Evolutionary conservation across 768 basidiomycete species (phyloP).

Genomic region (Psilocybe azurescens): DNA sequence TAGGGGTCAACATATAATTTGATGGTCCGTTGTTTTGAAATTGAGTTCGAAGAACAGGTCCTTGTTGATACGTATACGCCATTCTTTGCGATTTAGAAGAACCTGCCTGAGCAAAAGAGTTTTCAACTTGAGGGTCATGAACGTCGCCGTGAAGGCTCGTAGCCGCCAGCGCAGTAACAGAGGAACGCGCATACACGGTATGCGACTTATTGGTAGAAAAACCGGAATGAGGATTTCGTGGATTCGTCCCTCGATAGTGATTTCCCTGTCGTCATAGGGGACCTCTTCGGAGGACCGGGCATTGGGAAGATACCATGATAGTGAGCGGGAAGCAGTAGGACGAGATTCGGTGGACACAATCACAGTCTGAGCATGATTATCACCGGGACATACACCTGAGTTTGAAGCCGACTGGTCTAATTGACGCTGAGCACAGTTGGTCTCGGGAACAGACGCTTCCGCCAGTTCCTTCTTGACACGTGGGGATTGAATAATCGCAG

Average conservation of each 20-base stretch:
- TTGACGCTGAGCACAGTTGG: not conserved
- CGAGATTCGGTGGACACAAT: not conserved
- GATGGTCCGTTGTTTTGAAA: conserved; percentile 24
- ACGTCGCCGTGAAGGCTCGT: not conserved
- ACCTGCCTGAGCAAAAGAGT: not conserved
- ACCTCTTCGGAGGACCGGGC: conserved; percentile 19
- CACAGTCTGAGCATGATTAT: not conserved
- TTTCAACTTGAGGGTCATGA: not conserved
- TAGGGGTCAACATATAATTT: not conserved
- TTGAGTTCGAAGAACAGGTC: conserved; percentile 16
- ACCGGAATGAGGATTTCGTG: conserved; percentile 4
- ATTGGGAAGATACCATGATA: conserved; percentile 7
- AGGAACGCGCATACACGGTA: conserved; percentile 9
- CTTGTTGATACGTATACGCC: conserved; percentile 13
- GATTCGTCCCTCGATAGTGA: not conserved
- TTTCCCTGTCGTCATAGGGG: conserved; percentile 10
- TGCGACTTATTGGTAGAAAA: conserved; percentile 6
- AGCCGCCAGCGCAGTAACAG: too few relatives aligned
- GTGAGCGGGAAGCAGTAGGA: conserved; percentile 1
- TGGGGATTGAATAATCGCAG: not conserved
- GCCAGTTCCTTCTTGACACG: conserved; percentile 15
- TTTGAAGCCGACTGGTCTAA: not conserved
- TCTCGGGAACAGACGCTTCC: not conserved
- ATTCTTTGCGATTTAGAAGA: conserved; percentile 6
- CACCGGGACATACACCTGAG: not conserved